phyloP scores from a whole-genome alignment of 768 basidiomycete species.

The Serendipita sp. region DNA sequence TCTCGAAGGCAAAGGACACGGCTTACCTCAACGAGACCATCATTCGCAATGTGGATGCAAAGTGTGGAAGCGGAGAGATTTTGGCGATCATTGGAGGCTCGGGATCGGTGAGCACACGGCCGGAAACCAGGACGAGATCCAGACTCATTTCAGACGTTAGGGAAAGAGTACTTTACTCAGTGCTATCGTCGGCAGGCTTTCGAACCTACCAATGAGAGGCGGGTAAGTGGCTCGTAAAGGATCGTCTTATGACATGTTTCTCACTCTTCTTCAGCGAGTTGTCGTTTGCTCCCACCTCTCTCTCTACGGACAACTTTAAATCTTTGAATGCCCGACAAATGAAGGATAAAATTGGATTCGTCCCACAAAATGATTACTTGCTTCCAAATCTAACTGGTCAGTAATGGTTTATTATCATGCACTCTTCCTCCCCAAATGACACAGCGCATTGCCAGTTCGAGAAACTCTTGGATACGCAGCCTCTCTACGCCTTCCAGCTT shows the following conservation, averaged over 20 bases:
- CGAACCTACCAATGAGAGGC: slow-evolving; percentile 19
- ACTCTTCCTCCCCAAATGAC: background rate
- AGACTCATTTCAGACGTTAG: background rate
- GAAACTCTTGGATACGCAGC: slow-evolving; percentile 28
- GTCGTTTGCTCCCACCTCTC: background rate
- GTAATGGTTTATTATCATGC: background rate
- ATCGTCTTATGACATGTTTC: background rate
- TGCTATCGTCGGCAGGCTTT: slow-evolving; percentile 19
- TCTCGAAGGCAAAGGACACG: background rate
- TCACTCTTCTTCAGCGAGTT: slow-evolving; percentile 10
- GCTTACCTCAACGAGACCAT: slow-evolving; percentile 15
- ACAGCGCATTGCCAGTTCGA: slow-evolving; percentile 17
- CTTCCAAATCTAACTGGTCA: slow-evolving; percentile 26
- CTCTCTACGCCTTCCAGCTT: slow-evolving; percentile 23
- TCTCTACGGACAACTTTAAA: slow-evolving; percentile 2
- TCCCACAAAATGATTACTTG: slow-evolving; percentile 26
- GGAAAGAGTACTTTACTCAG: slow-evolving; percentile 26
- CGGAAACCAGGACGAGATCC: slow-evolving; percentile 17
- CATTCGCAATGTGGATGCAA: slow-evolving; percentile 18
- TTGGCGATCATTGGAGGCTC: slow-evolving; percentile 19
- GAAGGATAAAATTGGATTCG: slow-evolving; percentile 24
- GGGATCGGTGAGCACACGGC: slow-evolving; percentile 9
- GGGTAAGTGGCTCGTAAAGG: slow-evolving; percentile 14
- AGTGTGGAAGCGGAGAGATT: slow-evolving; percentile 23
- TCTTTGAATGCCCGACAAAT: slow-evolving; percentile 15